Evolutionary conservation across 768 basidiomycete genomes (phyloP), one percentile per base, ranked within the genome.

Genomic region (Boletellus sp.): DNA sequence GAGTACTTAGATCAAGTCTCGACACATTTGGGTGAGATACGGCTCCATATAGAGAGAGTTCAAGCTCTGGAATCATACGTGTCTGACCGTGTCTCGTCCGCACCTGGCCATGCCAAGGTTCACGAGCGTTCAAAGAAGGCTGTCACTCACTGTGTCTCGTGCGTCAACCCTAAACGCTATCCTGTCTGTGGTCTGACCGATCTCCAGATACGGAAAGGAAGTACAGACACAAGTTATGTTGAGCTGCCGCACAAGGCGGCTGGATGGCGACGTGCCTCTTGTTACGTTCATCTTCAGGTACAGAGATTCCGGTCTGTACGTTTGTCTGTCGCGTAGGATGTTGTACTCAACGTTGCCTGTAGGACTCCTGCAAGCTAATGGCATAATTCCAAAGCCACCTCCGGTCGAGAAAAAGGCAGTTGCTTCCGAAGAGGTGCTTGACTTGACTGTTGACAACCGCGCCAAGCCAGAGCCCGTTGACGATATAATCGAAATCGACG

Each of bases 71-170:
- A n/a, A 22, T 5, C 26, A 19, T 0, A 0, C 13, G 0, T 26
- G 11, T 28, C 23, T 24, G 15, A 7, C n/a, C 1, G 32, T 19
- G 9, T 1, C 12, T 5, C 2, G 4, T 9, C 5, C 9, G 39
- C 20, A 3, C 2, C 34, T 1, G 35, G 45, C 12, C 50, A 59
- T 41, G 40, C 43, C 42, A 69, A 63, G 34, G 41, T 68, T 9
- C 66, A 67, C 33, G 68, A 67, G 20, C 63, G 63, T 23, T 54
- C 61, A 23, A 67, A 67, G 53, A 67, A 67, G 50, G 66, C 61
- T 15, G 50, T 70, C 10, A 55, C 63, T 1, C 63, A 67, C 9
- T 59, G 63, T 47, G 55, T 67, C 32, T 55, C 57, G 61, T 67
- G 38, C 34, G 68, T 58, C 36, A 9, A 37, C 10, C 24, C 5